phyloP scores from a whole-genome alignment of 441 rosid species.

The Pelargonium cotyledonis region DNA sequence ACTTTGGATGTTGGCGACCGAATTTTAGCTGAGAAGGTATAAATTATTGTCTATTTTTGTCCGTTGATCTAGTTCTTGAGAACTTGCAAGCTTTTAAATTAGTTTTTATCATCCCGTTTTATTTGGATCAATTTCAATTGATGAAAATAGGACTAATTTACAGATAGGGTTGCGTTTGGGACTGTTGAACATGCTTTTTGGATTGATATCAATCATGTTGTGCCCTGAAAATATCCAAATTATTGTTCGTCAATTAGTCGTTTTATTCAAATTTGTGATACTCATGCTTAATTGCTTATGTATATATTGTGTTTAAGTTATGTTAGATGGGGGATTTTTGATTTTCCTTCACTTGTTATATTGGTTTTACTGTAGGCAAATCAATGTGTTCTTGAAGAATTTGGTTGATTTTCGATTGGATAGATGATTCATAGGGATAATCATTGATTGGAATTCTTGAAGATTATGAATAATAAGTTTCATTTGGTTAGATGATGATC shows the following conservation, averaged over 20 bases:
- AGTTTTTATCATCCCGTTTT: no score
- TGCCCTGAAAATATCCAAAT: background rate
- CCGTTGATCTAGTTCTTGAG: background rate
- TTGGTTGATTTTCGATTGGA: background rate
- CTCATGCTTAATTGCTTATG: no score
- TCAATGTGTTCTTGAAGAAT: background rate
- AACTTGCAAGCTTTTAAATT: no score
- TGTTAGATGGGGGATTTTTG: background rate
- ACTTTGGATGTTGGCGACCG: slow-evolving; percentile 68
- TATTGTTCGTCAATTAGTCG: background rate
- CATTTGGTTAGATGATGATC: background rate
- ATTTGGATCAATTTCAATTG: no score
- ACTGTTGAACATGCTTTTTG: background rate
- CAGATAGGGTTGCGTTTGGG: background rate
- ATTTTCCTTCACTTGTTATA: background rate
- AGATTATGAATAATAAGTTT: no score
- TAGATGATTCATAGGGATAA: background rate
- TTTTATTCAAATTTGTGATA: background rate
- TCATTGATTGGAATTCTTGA: no score
- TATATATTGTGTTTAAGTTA: no score
- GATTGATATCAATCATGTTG: background rate
- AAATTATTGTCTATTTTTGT: slow-evolving; percentile 12
- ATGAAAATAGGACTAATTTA: background rate
- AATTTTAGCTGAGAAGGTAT: slow-evolving; percentile 64
- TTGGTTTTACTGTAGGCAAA: background rate